Percentiles rank a stretch among this genome's conserved stretches.
phyloP scores from a whole-genome alignment of 495 filamentous ascomycete genomes.

The Acidomyces sp. region DNA sequence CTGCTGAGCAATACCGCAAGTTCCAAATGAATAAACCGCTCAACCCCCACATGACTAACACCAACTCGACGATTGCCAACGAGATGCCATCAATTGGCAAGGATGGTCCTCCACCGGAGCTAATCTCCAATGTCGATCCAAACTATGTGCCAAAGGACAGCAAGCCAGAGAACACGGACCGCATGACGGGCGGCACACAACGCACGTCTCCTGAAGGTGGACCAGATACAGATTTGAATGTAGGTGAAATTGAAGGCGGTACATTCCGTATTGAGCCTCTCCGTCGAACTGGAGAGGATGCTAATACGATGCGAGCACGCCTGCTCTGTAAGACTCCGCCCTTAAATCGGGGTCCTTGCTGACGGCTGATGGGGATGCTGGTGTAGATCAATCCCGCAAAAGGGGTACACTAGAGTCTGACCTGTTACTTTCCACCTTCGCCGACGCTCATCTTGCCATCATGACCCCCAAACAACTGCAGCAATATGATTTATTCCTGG shows the following conservation, averaged over 20 bases:
- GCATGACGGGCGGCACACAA: constrained; percentile 50
- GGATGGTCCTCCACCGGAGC: constrained; percentile 46
- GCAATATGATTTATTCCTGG: constrained; percentile 86
- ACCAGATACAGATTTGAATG: constrained; percentile 56
- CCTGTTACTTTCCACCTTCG: constrained; percentile 91
- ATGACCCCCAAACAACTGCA: constrained; percentile 64
- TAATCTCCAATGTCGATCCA: constrained; percentile 43
- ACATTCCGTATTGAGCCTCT: constrained; percentile 84
- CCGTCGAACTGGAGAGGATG: constrained; percentile 65
- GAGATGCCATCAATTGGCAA: constrained; percentile 47
- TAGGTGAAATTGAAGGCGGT: constrained; percentile 84
- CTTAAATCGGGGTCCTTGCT: constrained; percentile 1
- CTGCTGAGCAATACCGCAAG: constrained; percentile 37
- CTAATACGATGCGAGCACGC: constrained; percentile 69
- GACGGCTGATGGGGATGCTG: background rate
- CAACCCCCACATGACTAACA: constrained; percentile 53
- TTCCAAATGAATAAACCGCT: constrained; percentile 41
- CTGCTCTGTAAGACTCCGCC: constrained; percentile 61
- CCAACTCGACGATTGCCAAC: constrained; percentile 49
- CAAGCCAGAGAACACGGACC: constrained; percentile 40
- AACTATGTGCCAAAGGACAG: constrained; percentile 46
- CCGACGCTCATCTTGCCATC: constrained; percentile 54
- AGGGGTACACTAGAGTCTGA: constrained; percentile 91
- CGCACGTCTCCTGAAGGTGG: constrained; percentile 32
- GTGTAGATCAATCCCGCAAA: constrained; percentile 85